Conservation (phyloP, 495 filamentous ascomycete species). For the Aspergillus panamensis region DNA sequence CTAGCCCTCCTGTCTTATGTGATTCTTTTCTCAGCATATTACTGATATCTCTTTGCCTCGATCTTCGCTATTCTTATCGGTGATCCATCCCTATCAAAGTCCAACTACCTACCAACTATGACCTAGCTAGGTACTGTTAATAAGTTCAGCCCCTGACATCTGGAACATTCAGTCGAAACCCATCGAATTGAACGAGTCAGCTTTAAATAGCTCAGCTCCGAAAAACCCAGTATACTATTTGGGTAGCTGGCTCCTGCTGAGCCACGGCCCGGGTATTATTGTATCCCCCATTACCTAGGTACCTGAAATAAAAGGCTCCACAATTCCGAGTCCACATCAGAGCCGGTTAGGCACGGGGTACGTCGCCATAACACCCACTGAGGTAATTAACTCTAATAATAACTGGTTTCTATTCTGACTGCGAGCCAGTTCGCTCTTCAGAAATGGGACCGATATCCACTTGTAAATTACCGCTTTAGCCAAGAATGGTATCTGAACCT, state of each 20-base stretch:
- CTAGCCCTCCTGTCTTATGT: neutral
- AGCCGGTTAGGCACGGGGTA: slow-evolving; percentile 12
- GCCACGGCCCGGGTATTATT: slow-evolving; percentile 1
- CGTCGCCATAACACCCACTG: slow-evolving; percentile 1
- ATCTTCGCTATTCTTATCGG: neutral
- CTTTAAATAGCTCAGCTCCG: slow-evolving; percentile 3
- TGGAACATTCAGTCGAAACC: neutral
- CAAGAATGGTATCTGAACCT: neutral
- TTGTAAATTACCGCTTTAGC: neutral
- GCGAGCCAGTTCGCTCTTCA: neutral
- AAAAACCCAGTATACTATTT: neutral
- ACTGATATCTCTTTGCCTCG: neutral
- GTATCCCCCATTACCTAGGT: slow-evolving; percentile 10
- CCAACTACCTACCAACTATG: too few relatives aligned
- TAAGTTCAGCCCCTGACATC: too few relatives aligned
- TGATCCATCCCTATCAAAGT: neutral
- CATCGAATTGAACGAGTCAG: neutral
- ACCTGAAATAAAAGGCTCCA: slow-evolving; percentile 15
- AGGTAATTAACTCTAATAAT: slow-evolving; percentile 7
- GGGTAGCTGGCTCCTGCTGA: neutral
- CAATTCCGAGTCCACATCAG: neutral
- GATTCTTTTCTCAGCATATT: neutral
- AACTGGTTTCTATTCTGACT: neutral
- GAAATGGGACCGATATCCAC: neutral
- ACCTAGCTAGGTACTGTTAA: neutral